phyloP scores from a whole-genome alignment of 768 basidiomycete genomes.

The Lentinus tigrinus region DNA sequence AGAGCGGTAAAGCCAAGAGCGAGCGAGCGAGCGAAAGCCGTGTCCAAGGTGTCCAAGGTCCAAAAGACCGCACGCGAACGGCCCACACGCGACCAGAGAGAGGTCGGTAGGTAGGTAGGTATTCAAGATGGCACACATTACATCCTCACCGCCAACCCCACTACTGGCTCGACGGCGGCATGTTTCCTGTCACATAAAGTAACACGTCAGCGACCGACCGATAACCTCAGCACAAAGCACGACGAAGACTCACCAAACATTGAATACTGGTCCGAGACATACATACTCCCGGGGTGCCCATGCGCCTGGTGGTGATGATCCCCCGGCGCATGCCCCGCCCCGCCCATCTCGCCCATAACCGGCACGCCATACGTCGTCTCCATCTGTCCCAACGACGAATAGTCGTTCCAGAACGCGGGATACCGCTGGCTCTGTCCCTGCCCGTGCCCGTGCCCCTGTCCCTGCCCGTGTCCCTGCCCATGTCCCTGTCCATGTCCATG shows the following conservation, averaged over 20 bases:
- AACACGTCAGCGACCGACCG: background rate
- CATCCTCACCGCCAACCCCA: background rate
- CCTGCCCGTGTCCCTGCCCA: slow-evolving; percentile 7
- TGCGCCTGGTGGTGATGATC: slow-evolving; percentile 1
- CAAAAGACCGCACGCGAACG: background rate
- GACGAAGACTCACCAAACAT: slow-evolving; percentile 25
- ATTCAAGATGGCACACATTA: background rate
- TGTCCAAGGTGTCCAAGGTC: slow-evolving; percentile 5
- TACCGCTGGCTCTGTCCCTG: slow-evolving; percentile 22
- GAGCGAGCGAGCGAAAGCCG: background rate
- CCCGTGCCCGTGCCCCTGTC: slow-evolving; percentile 12
- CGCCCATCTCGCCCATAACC: slow-evolving; percentile 24
- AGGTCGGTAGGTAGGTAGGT: background rate
- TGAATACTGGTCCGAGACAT: slow-evolving; percentile 27
- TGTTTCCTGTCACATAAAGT: slow-evolving; percentile 8
- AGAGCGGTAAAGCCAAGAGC: background rate
- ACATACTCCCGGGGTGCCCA: slow-evolving; percentile 21
- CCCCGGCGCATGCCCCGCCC: background rate
- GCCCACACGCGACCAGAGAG: background rate
- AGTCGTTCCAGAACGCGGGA: slow-evolving; percentile 38
- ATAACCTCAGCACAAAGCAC: background rate
- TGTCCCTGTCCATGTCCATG: slow-evolving; percentile 21
- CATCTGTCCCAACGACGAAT: slow-evolving; percentile 32
- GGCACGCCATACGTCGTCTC: slow-evolving; percentile 31
- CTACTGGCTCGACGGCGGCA: slow-evolving; percentile 18